A percentile compares a stretch with the other conserved stretches of the same genome.
phyloP scores from a whole-genome alignment of 1,284 basidiomycete species.

The Exobasidium rhododendri region DNA sequence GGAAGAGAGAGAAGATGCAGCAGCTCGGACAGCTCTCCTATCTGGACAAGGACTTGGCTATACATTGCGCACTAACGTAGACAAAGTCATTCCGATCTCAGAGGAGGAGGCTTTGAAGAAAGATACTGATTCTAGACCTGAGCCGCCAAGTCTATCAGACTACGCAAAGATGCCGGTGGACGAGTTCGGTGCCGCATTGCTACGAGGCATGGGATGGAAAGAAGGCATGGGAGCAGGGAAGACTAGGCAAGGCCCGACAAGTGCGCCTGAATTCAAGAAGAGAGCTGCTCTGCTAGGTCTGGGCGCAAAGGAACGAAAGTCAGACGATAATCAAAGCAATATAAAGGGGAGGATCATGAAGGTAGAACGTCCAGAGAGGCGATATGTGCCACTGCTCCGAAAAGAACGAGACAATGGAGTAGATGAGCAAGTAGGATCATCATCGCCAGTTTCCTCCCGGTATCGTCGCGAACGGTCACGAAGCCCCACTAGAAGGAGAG shows the following conservation, averaged over 20 bases:
- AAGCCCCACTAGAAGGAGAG: slow-evolving; percentile 13
- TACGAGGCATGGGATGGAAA: slow-evolving; percentile 96
- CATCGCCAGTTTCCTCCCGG: slow-evolving; percentile 1
- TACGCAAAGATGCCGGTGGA: slow-evolving; percentile 87
- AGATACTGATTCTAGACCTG: slow-evolving; percentile 46
- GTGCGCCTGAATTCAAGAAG: slow-evolving; percentile 42
- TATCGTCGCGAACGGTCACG: slow-evolving; percentile 19
- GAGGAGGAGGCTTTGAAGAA: slow-evolving; percentile 39
- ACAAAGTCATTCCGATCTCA: slow-evolving; percentile 28
- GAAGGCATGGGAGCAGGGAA: slow-evolving; percentile 68
- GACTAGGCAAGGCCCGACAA: slow-evolving; percentile 35
- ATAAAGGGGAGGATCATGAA: slow-evolving; percentile 38
- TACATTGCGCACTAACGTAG: not conserved
- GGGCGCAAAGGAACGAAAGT: slow-evolving; percentile 45
- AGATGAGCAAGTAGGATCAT: slow-evolving; percentile 11
- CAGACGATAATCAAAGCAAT: slow-evolving; percentile 1
- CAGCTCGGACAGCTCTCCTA: slow-evolving; percentile 23
- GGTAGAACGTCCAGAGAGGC: slow-evolving; percentile 61
- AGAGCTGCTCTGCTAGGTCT: slow-evolving; percentile 45
- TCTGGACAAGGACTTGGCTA: slow-evolving; percentile 16
- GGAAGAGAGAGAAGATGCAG: not conserved
- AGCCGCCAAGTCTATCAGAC: slow-evolving; percentile 69
- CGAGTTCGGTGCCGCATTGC: slow-evolving; percentile 86
- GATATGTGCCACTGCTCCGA: slow-evolving; percentile 69
- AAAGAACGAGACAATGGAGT: slow-evolving; percentile 59